These are phyloP conservation scores for Marasmius fiardii DNA, from an alignment of 1,284 basidiomycete species.

Conservation along the genomic window DNA sequence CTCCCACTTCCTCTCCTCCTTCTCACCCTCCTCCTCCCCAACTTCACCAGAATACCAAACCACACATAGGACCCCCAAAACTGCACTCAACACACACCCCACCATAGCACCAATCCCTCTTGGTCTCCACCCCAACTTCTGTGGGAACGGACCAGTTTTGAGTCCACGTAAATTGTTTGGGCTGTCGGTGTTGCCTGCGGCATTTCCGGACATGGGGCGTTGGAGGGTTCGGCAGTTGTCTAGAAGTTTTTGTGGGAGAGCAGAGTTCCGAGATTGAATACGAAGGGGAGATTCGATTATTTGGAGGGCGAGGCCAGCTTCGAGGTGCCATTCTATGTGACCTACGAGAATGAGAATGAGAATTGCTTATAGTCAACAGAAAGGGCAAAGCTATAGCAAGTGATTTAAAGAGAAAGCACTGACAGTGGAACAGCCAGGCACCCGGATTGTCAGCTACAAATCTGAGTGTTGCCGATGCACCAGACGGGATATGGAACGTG, in stretches of 20 bases:
- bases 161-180: slow-evolving; percentile 63
- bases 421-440: slow-evolving; percentile 82
- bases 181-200: slow-evolving; percentile 67
- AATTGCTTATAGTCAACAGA: no score
- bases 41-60: slow-evolving; percentile 76
- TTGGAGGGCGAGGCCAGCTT: slow-evolving; percentile 74
- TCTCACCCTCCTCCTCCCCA: slow-evolving; percentile 75
- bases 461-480: slow-evolving; percentile 62
- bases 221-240: slow-evolving; percentile 73
- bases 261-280: slow-evolving; percentile 44
- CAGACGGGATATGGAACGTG: slow-evolving; percentile 63
- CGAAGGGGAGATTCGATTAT: slow-evolving; percentile 74
- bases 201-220: slow-evolving; percentile 71
- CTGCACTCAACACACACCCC: slow-evolving; percentile 68
- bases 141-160: slow-evolving; percentile 62
- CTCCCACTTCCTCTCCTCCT: slow-evolving; percentile 47
- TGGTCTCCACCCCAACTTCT: slow-evolving; percentile 75
- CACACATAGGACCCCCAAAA: slow-evolving; percentile 78
- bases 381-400: neutral
- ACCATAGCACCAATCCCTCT: slow-evolving; percentile 83
- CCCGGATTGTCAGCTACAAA: slow-evolving; percentile 82
- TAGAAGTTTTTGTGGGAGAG: slow-evolving; percentile 49
- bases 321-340: slow-evolving; percentile 82
- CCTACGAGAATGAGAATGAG: slow-evolving; percentile 33
- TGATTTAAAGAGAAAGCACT: slow-evolving; percentile 20